phyloP scores from a whole-genome alignment of 352 stramenopile species.

The Phytophthora pinifolia region DNA sequence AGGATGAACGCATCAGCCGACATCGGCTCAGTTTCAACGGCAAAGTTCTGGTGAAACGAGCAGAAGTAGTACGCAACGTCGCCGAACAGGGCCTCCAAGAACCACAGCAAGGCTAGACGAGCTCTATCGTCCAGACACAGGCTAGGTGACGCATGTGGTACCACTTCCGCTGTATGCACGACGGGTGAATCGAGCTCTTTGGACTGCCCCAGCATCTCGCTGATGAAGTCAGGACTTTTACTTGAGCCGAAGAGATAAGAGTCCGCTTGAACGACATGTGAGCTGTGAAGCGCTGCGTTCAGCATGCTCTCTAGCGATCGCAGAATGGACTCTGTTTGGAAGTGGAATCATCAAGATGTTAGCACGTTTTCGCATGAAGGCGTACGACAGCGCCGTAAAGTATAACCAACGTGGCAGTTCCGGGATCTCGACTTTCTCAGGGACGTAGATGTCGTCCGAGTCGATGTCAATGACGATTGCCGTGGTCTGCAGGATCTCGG shows the following conservation, averaged over 20 bases:
- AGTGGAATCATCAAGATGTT: conserved; percentile 5
- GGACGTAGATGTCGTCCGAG: conserved; percentile 67
- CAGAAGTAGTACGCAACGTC: conserved; percentile 64
- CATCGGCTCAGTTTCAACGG: conserved; percentile 9
- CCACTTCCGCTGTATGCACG: not conserved
- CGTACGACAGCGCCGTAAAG: not conserved
- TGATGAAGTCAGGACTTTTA: conserved; percentile 26
- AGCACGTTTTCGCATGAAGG: not conserved
- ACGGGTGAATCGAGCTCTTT: not conserved
- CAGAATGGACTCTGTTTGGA: conserved; percentile 55
- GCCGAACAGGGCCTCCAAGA: conserved; percentile 66
- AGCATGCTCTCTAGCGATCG: conserved; percentile 50
- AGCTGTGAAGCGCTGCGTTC: conserved; percentile 40
- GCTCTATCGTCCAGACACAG: conserved; percentile 27
- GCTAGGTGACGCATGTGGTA: not conserved
- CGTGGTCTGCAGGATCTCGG: conserved; percentile 46
- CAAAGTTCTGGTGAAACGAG: conserved; percentile 50
- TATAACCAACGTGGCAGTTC: conserved; percentile 60
- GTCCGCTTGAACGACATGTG: conserved; percentile 44
- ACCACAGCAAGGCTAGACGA: conserved; percentile 49
- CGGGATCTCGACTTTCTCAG: conserved; percentile 59
- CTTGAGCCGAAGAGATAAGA: conserved; percentile 45
- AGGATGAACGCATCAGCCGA: conserved; percentile 30
- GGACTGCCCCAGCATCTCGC: conserved; percentile 27
- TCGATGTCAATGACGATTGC: conserved; percentile 70